phyloP scores from a whole-genome alignment of 345 rosid genomes.

The Brassica nigra region DNA sequence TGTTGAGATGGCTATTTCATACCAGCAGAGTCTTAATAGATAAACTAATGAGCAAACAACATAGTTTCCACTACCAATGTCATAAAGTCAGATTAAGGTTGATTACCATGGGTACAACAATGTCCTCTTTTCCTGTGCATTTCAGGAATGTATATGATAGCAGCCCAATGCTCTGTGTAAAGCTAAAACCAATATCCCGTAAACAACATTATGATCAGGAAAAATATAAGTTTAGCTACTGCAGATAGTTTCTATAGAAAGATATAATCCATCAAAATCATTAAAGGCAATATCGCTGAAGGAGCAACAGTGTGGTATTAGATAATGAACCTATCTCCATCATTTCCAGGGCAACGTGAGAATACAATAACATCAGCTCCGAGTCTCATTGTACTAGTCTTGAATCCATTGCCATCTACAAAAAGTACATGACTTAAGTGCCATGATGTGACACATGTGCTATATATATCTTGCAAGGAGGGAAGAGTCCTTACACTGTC shows the following conservation, averaged over 20 bases:
- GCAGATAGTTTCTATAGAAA: neutral
- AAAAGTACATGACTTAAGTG: neutral
- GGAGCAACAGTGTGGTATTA: no score
- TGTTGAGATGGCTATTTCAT: neutral
- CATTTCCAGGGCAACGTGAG: constrained; percentile 68
- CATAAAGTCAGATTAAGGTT: no score
- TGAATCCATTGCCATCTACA: constrained; percentile 93
- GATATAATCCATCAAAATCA: neutral
- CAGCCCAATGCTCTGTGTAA: constrained; percentile 87
- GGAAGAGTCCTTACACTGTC: constrained; percentile 60
- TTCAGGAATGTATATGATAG: constrained; percentile 84
- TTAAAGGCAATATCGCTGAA: neutral
- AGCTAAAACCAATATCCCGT: constrained; percentile 50
- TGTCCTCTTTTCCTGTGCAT: constrained; percentile 92
- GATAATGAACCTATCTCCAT: constrained; percentile 59
- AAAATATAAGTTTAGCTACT: neutral
- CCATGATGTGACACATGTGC: neutral
- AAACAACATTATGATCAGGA: neutral
- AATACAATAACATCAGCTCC: constrained; percentile 98
- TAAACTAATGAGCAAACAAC: no score
- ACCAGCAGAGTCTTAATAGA: neutral
- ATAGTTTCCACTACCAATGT: no score
- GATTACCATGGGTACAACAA: constrained; percentile 94
- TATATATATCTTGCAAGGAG: neutral
- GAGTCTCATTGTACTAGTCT: constrained; percentile 97